Evolutionary conservation across 306 rosid genomes (phyloP).

Genomic region (Hippophae rhamnoides): DNA sequence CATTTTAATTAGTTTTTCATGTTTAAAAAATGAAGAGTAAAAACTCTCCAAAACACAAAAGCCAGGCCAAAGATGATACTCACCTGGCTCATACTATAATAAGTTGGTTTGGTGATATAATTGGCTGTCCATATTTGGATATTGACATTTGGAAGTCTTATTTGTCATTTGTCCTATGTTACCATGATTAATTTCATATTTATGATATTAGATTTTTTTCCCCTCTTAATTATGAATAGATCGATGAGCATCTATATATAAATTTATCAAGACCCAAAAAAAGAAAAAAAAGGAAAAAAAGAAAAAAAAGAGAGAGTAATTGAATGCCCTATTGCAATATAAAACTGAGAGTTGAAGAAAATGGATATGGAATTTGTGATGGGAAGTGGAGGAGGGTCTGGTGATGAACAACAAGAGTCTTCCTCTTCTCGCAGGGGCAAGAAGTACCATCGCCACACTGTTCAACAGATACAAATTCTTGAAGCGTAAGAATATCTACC

Average conservation of each 20-base stretch:
- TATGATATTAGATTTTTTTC: too few relatives aligned
- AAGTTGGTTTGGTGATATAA: not conserved
- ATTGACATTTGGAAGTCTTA: too few relatives aligned
- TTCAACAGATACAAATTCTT: conserved; percentile 33
- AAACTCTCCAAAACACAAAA: not conserved
- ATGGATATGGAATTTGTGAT: conserved; percentile 21
- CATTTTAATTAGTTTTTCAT: not conserved
- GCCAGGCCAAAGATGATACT: not conserved
- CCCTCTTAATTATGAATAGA: too few relatives aligned
- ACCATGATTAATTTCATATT: too few relatives aligned
- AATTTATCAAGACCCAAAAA: too few relatives aligned
- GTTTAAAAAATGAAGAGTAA: not conserved
- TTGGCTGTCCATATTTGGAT: conserved; percentile 1
- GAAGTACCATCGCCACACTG: conserved; percentile 44
- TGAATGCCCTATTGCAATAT: not conserved
- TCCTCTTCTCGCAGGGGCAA: conserved; percentile 17
- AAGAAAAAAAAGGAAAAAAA: too few relatives aligned
- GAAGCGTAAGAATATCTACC: conserved; percentile 42
- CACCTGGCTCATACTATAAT: not conserved
- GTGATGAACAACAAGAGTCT: conserved; percentile 28
- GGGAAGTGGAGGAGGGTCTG: conserved; percentile 24
- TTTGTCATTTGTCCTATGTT: not conserved
- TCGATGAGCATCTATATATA: too few relatives aligned
- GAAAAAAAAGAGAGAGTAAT: too few relatives aligned
- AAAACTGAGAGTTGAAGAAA: not conserved